phyloP scores from a whole-genome alignment of 1,139 yeast species.

The Candida frijolesensis region DNA sequence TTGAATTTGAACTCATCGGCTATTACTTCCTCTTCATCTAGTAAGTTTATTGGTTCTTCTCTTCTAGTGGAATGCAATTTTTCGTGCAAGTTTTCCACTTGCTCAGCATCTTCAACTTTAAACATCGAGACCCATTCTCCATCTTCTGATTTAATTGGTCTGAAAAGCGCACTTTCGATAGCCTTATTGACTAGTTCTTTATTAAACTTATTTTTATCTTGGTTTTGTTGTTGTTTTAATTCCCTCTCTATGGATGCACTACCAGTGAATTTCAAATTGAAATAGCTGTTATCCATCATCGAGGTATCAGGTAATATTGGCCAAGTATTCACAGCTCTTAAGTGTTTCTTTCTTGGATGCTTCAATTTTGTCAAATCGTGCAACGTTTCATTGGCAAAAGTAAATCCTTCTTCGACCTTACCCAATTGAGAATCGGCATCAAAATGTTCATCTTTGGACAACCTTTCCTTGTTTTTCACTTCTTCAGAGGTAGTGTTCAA shows the following conservation, averaged over 20 bases:
- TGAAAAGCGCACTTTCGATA: slow-evolving; percentile 67
- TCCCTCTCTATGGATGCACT: slow-evolving; percentile 66
- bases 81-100: slow-evolving; percentile 39
- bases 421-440: slow-evolving; percentile 67
- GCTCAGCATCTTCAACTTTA: slow-evolving; percentile 33
- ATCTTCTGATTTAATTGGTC: slow-evolving; percentile 71
- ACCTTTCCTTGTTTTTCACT: slow-evolving; percentile 21
- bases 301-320: slow-evolving; percentile 87
- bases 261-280: slow-evolving; percentile 75
- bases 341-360: slow-evolving; percentile 77
- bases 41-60: slow-evolving; percentile 46
- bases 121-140: slow-evolving; percentile 87
- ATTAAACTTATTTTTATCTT: slow-evolving; percentile 38
- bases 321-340: slow-evolving; percentile 79
- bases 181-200: slow-evolving; percentile 45
- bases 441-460: slow-evolving; percentile 27
- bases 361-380: slow-evolving; percentile 45
- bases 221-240: slow-evolving; percentile 41
- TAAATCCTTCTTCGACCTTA: slow-evolving; percentile 79
- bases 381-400: slow-evolving; percentile 53
- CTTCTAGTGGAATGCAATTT: slow-evolving; percentile 53
- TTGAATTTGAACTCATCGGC: slow-evolving; percentile 51
- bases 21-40: slow-evolving; percentile 44
- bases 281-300: slow-evolving; percentile 76
- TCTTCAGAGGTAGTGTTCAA: slow-evolving; percentile 17